Evolutionary conservation across 805 yeast species (phyloP).

Genomic region (Isabelozyma pseudorhagii): DNA sequence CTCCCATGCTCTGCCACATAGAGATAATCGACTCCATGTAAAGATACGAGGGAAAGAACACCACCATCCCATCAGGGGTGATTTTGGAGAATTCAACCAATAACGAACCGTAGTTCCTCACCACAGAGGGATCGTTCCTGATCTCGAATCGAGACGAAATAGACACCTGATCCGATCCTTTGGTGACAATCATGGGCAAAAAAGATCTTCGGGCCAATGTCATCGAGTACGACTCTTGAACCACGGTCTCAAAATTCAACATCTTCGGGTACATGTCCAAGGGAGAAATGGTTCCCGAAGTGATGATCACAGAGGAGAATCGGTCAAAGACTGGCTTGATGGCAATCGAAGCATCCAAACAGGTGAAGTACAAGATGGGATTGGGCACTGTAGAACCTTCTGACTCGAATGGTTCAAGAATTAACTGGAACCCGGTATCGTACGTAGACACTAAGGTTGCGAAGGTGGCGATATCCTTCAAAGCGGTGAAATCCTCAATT

Average conservation of each 20-base stretch:
- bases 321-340: constrained; percentile 95
- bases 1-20: constrained; percentile 99
- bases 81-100: constrained; percentile 89
- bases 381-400: constrained; percentile 94
- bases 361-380: constrained; percentile 88
- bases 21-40: constrained; percentile 98
- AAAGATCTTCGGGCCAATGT: constrained; percentile 89
- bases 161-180: constrained; percentile 97
- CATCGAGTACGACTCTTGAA: constrained; percentile 95
- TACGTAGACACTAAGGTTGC: constrained; percentile 95
- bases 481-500: constrained; percentile 87
- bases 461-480: constrained; percentile 94
- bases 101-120: constrained; percentile 91
- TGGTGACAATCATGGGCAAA: constrained; percentile 92
- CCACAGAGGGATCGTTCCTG: constrained; percentile 96
- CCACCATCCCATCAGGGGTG: constrained; percentile 98
- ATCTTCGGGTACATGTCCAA: constrained; percentile 97
- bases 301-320: constrained; percentile 87
- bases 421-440: constrained; percentile 87
- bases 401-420: constrained; percentile 93
- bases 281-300: constrained; percentile 98
- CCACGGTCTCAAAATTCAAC: constrained; percentile 89
- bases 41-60: constrained; percentile 93
- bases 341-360: constrained; percentile 96
- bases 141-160: constrained; percentile 95